These are phyloP conservation scores for Verticillium alfalfae DNA, from an alignment of 2,329 filamentous ascomycete species.

Conservation along the genomic window DNA sequence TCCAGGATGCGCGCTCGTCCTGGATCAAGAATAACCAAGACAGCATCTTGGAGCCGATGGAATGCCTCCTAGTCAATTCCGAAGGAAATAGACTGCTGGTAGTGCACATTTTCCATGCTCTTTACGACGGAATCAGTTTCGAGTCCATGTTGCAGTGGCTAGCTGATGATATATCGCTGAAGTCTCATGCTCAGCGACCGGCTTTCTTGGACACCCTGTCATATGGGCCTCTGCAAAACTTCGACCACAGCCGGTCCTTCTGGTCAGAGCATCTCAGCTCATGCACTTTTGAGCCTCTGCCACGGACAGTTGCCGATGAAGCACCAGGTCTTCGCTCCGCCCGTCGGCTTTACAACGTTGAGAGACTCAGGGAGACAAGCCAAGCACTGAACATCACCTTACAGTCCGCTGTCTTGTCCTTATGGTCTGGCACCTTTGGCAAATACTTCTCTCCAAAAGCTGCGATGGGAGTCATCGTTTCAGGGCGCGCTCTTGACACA, in stretches of 20 bases:
- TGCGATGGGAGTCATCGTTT: constrained; percentile 69
- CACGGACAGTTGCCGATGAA: not conserved
- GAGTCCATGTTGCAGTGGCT: constrained; percentile 60
- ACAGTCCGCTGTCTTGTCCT: constrained; percentile 72
- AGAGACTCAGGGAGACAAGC: constrained; percentile 19
- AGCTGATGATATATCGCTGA: constrained; percentile 39
- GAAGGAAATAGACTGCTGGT: constrained; percentile 34
- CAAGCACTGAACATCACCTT: constrained; percentile 62
- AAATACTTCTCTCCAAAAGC: constrained; percentile 38
- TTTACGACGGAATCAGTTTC: constrained; percentile 83
- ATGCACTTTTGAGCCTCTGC: constrained; percentile 18
- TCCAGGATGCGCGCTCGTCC: constrained; percentile 27
- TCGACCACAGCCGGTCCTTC: constrained; percentile 45
- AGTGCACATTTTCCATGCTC: constrained; percentile 73
- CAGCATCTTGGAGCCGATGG: constrained; percentile 45
- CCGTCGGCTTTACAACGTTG: not conserved
- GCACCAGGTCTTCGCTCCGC: not conserved
- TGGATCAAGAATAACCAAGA: constrained; percentile 52
- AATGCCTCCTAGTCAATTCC: constrained; percentile 35
- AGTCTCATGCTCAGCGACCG: constrained; percentile 29
- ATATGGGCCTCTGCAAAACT: constrained; percentile 58
- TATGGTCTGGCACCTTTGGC: constrained; percentile 63
- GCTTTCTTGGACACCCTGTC: constrained; percentile 62
- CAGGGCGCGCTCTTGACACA: constrained; percentile 68
- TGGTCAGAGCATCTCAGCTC: constrained; percentile 57